Conservation (phyloP, 768 basidiomycete species). For the Russula griseocarnosa region DNA sequence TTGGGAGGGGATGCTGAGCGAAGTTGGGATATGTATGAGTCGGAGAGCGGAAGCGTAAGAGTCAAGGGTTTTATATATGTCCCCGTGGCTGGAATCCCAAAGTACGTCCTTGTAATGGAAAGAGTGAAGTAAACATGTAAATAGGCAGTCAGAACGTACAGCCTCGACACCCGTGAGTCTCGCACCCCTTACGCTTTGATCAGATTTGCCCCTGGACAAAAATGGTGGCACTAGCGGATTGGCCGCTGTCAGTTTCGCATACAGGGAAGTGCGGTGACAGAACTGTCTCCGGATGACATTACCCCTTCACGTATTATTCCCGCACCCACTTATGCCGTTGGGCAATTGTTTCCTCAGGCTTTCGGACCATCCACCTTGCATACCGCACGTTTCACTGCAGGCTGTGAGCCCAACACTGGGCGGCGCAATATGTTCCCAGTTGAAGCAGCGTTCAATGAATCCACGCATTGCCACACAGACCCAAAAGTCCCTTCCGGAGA, state of each 20-base stretch:
- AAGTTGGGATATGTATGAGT: neutral
- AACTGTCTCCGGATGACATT: conserved; percentile 1
- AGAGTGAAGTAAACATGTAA: neutral
- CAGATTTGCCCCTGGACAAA: conserved; percentile 4
- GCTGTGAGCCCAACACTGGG: conserved; percentile 1
- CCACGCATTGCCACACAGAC: neutral
- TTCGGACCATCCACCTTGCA: neutral
- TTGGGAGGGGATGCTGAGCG: neutral
- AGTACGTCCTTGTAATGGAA: neutral
- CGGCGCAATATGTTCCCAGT: neutral
- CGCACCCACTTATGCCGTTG: neutral
- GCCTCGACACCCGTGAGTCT: neutral
- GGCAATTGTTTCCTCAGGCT: neutral
- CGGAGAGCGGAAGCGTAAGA: neutral
- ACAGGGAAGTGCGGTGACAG: conserved; percentile 2
- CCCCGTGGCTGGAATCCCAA: neutral
- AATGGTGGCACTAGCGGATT: neutral
- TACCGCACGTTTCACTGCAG: neutral
- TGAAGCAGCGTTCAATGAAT: neutral
- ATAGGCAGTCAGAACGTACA: neutral
- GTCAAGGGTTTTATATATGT: neutral
- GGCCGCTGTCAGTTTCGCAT: conserved; percentile 1
- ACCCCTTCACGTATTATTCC: conserved; percentile 6
- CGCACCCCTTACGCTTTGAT: neutral
- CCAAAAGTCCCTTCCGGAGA: neutral